These are phyloP conservation scores for Coemansia sp. DNA, from an alignment of 192 early-diverging fungal species.

Conservation along the genomic window DNA sequence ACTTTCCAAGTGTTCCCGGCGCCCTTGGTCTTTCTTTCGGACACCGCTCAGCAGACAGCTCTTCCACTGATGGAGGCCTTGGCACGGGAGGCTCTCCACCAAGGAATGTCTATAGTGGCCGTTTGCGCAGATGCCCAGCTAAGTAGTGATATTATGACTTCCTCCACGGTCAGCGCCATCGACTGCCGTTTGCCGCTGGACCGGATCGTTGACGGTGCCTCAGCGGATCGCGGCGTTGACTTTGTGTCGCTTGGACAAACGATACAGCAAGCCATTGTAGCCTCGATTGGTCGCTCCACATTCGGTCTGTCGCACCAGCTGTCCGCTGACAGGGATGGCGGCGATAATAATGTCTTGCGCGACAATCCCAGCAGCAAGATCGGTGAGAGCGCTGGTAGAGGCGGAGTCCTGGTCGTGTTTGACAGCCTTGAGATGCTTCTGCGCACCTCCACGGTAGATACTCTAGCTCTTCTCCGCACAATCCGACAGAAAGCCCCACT, in stretches of 20 bases:
- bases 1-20: slow-evolving; percentile 35
- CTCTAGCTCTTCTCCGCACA: slow-evolving; percentile 32
- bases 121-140: slow-evolving; percentile 27
- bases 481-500: slow-evolving; percentile 14
- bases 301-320: neutral
- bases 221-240: neutral
- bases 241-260: neutral
- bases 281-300: neutral
- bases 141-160: slow-evolving; percentile 28
- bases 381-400: neutral
- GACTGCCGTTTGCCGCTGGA: slow-evolving; percentile 19
- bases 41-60: slow-evolving; percentile 43
- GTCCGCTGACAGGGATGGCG: neutral
- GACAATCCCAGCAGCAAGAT: neutral
- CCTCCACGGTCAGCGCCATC: slow-evolving; percentile 3
- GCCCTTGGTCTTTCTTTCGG: slow-evolving; percentile 39
- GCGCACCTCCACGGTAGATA: slow-evolving; percentile 16
- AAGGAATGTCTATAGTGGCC: slow-evolving; percentile 20
- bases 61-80: slow-evolving; percentile 45
- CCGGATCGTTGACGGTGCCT: neutral
- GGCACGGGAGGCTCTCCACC: slow-evolving; percentile 29
- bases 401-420: slow-evolving; percentile 12
- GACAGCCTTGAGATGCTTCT: slow-evolving; percentile 44
- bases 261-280: neutral
- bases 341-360: neutral